Base-by-base conservation (phyloP, 176 grass and related monocot species). In the Rhipidocladum racemiflorum region DNA sequence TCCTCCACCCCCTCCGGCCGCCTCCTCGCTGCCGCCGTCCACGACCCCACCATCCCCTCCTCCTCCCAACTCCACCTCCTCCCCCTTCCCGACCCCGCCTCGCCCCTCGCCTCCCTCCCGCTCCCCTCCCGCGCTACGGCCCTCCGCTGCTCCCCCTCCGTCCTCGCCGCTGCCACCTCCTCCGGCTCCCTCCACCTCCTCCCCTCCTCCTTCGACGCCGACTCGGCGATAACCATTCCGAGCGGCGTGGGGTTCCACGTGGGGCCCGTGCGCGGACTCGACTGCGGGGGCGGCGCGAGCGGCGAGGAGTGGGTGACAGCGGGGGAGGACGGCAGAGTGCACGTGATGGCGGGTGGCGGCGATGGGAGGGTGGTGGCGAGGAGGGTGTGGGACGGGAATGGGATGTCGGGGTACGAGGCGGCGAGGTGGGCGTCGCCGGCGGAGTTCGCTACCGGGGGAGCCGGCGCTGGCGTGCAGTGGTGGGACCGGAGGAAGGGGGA, bases 401-500 rank as follows among this genome's bases (percentile, higher is more conserved):
- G 89, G 11, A 86, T 91, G 86, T 59, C 74, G 3, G 85, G 86
- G 50, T 94, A 94, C 81, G 79, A 66, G 70, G 56, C 89, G 14
- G 89, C 84, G 39, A 87, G 63, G 50, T 94, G 84, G 86, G 89
- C 83, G 10, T 94, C 92, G 11, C 68, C 84, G 3, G 81, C 68
- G 24, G 92, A 94, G 86, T 91, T 94, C 65, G 92, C 92, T 35
- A 94, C 92, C 13, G 89, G 89, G 13, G 92, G 89, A 12, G 65
- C 79, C 7, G 89, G 92, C 36, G 84, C 87, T 42, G 84, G 86
- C 4, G 80, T 94, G 28, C 92, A 91, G 60, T 94, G 92, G 92
- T 94, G 89, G 89, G 92, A 94, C 81, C 80, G 69, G 30, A 86
- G 92, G 89, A 94, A 89, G 74, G 89, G 86, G n/a, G 77, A 83